These are phyloP conservation scores for Stramenopiles sp. DNA, from an alignment of 352 stramenopile genomes.

Conservation along the genomic window DNA sequence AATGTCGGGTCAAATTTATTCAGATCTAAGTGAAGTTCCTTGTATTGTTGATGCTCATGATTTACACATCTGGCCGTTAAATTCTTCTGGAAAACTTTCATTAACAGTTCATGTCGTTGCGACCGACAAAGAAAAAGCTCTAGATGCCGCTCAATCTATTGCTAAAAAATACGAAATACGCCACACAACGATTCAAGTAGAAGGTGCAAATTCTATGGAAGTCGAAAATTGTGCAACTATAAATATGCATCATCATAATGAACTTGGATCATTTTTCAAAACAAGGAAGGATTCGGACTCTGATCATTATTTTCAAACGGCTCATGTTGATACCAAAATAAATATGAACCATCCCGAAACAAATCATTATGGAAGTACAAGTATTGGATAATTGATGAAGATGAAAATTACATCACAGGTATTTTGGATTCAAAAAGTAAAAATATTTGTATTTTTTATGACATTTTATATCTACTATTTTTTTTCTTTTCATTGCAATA, in stretches of 20 bases:
- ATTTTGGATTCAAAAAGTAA: no score
- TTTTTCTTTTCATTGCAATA: no score
- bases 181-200: constrained; percentile 6
- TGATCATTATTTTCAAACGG: no score
- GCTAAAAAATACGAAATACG: not conserved
- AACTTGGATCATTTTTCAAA: no score
- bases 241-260: constrained; percentile 4
- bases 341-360: no score
- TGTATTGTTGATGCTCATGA: not conserved
- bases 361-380: no score
- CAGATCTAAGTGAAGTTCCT: not conserved
- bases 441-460: no score
- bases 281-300: no score
- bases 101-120: constrained; percentile 3
- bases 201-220: not conserved
- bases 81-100: constrained; percentile 1
- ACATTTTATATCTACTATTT: no score
- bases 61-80: not conserved
- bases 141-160: constrained; percentile 1
- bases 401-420: no score
- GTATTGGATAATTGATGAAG: no score
- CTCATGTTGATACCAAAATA: no score
- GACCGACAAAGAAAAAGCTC: not conserved
- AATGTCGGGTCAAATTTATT: not conserved
- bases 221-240: constrained; percentile 5